phyloP scores from a whole-genome alignment of 768 basidiomycete genomes.

The Sporobolomyces roseus region DNA sequence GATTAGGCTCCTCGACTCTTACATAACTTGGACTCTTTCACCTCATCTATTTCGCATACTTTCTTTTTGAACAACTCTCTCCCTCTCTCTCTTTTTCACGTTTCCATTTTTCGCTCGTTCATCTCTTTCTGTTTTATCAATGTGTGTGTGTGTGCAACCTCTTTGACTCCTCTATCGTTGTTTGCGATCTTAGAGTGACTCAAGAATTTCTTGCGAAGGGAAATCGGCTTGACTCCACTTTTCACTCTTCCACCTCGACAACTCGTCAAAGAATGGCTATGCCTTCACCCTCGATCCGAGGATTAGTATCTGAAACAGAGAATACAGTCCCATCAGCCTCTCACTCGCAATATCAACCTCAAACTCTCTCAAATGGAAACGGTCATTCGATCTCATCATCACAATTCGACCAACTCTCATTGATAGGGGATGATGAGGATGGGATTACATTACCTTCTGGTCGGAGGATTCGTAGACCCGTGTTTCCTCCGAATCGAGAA shows the following conservation, averaged over 20 bases:
- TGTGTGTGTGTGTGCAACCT: neutral
- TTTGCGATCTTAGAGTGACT: neutral
- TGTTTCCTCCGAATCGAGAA: slow-evolving; percentile 13
- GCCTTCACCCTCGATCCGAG: slow-evolving; percentile 2
- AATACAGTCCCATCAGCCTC: slow-evolving; percentile 2
- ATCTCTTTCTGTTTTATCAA: neutral
- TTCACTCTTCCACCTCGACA: neutral
- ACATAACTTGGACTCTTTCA: neutral
- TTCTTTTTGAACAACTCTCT: neutral
- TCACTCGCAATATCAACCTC: too few species aligned
- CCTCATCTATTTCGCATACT: neutral
- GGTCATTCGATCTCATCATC: too few species aligned
- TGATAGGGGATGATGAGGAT: too few species aligned
- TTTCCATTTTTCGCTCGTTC: neutral
- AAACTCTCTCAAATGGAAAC: too few species aligned
- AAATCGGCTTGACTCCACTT: neutral
- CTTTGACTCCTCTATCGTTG: too few species aligned
- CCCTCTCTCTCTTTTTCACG: neutral
- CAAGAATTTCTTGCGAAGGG: neutral
- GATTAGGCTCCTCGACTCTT: too few species aligned
- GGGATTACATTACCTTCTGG: slow-evolving; percentile 23
- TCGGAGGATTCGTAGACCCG: neutral
- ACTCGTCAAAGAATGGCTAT: neutral
- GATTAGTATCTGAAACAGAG: slow-evolving; percentile 23
- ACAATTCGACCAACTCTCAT: too few species aligned